Evolutionary conservation across 2,329 filamentous ascomycete species (phyloP).

Genomic region (Macroventuria anomochaeta): DNA sequence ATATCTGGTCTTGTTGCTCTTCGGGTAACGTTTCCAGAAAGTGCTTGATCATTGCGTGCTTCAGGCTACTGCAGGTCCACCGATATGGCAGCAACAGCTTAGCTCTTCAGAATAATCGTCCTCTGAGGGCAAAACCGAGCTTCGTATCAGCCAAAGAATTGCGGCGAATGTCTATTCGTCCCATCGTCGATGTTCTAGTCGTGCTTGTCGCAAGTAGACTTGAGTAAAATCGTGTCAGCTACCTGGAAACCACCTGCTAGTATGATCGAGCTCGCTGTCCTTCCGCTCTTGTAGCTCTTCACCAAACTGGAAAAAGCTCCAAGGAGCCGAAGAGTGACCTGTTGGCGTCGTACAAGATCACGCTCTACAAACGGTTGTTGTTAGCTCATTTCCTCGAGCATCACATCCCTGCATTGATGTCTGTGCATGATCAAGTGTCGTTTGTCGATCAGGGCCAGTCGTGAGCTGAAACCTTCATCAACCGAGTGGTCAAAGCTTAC

Average conservation of each 20-base stretch:
- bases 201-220: neutral
- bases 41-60: conserved; percentile 11
- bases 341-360: neutral
- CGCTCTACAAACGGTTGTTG: neutral
- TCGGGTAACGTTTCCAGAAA: neutral
- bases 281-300: too few relatives aligned
- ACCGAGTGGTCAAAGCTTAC: neutral
- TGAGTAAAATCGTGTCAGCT: neutral
- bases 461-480: neutral
- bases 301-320: neutral
- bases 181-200: neutral
- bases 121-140: too few relatives aligned
- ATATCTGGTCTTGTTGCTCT: too few relatives aligned
- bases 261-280: neutral
- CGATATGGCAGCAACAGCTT: neutral
- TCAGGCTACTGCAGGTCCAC: conserved; percentile 33
- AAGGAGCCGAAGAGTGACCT: neutral
- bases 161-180: too few relatives aligned
- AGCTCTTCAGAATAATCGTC: too few relatives aligned
- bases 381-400: neutral
- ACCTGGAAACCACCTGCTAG: neutral
- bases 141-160: too few relatives aligned
- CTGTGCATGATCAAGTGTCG: neutral
- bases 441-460: neutral
- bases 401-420: neutral